A percentile compares a stretch with the other conserved stretches of the same genome.
Evolutionary conservation across 345 rosid genomes (phyloP).

Genomic region (Salix brachista): DNA sequence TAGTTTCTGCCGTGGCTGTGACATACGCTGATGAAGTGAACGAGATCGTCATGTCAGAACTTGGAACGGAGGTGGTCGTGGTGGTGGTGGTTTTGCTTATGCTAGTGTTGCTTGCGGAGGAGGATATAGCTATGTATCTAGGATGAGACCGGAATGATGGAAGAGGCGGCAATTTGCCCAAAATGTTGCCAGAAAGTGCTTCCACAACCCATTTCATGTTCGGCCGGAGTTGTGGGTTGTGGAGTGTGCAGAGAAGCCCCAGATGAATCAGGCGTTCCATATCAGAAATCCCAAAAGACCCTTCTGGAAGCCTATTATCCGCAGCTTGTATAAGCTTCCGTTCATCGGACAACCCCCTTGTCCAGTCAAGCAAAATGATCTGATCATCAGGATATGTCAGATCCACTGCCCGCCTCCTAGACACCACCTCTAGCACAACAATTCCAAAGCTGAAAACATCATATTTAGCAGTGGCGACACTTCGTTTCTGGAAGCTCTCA

Average conservation of each 20-base stretch:
- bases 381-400: conserved; percentile 67
- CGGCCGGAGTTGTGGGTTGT: conserved; percentile 67
- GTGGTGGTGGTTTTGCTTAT: conserved; percentile 38
- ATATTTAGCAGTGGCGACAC: conserved; percentile 78
- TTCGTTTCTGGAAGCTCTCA: conserved; percentile 73
- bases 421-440: conserved; percentile 75
- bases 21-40: conserved; percentile 42
- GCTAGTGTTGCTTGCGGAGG: conserved; percentile 43
- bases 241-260: conserved; percentile 77
- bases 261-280: conserved; percentile 63
- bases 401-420: conserved; percentile 92
- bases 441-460: conserved; percentile 95
- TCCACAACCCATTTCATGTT: conserved; percentile 92
- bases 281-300: conserved; percentile 49
- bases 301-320: conserved; percentile 60
- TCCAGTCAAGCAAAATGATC: conserved; percentile 84
- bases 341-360: conserved; percentile 64
- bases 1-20: conserved; percentile 70
- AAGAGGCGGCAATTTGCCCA: conserved; percentile 59
- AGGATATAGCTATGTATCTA: conserved; percentile 68
- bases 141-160: conserved; percentile 77
- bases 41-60: conserved; percentile 29
- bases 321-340: conserved; percentile 50
- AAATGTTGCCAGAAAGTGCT: conserved; percentile 53
- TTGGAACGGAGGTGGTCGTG: conserved; percentile 20